phyloP scores from a whole-genome alignment of 1,139 yeast genomes.

The Hyphopichia burtonii region DNA sequence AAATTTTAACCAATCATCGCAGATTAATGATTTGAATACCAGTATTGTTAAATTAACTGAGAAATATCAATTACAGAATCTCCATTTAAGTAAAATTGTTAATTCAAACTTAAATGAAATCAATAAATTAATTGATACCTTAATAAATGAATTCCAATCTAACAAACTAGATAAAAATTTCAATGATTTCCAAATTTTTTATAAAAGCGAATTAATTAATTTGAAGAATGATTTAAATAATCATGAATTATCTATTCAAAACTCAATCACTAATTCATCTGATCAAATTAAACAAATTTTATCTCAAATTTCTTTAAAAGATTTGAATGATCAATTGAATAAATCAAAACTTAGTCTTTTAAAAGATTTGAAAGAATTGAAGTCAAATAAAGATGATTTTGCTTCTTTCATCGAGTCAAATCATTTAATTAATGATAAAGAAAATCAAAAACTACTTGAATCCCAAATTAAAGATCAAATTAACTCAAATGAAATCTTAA shows the following conservation, averaged over 20 bases:
- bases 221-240: conserved; percentile 3
- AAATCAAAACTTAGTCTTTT: neutral
- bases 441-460: neutral
- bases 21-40: conserved; percentile 5
- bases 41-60: conserved; percentile 8
- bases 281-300: conserved; percentile 5
- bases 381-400: conserved; percentile 13
- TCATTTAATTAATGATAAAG: conserved; percentile 1
- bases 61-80: conserved; percentile 8
- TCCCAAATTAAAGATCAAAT: conserved; percentile 2
- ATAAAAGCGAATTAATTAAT: conserved; percentile 1
- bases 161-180: neutral
- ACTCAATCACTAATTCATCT: conserved; percentile 4
- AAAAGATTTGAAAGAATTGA: conserved; percentile 11
- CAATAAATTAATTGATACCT: conserved; percentile 4
- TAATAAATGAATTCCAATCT: conserved; percentile 4
- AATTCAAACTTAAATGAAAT: conserved; percentile 7
- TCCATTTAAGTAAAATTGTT: conserved; percentile 8
- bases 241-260: conserved; percentile 1
- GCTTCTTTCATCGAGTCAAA: conserved; percentile 6
- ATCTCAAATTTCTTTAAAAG: conserved; percentile 1
- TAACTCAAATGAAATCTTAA: neutral
- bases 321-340: conserved; percentile 3
- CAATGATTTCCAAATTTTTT: conserved; percentile 2
- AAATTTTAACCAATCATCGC: conserved; percentile 3